A percentile compares a stretch with the other conserved stretches of the same genome.
Evolutionary conservation across 345 rosid genomes (phyloP).

Genomic region (Salix purpurea): DNA sequence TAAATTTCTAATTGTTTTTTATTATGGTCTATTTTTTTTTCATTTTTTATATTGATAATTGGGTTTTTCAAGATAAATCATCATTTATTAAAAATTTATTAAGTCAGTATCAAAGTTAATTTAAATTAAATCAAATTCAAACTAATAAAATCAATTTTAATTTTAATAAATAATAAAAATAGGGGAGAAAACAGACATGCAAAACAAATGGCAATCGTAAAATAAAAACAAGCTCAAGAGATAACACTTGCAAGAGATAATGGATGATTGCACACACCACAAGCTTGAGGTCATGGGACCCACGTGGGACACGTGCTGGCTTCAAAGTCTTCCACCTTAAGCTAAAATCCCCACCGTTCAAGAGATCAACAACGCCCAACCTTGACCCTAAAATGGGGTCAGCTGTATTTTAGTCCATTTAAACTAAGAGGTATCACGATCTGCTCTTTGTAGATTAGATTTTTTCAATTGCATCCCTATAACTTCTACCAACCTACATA

Average conservation of each 20-base stretch:
- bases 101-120: too few species aligned
- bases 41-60: too few species aligned
- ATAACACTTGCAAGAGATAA: not conserved
- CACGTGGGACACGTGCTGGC: slow-evolving; percentile 10
- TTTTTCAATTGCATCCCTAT: too few species aligned
- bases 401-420: not conserved
- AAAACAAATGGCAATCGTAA: not conserved
- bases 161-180: not conserved
- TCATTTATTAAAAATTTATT: too few species aligned
- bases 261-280: not conserved
- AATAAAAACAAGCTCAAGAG: not conserved
- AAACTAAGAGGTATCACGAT: not conserved
- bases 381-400: not conserved
- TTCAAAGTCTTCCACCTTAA: slow-evolving; percentile 10
- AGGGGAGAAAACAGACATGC: not conserved
- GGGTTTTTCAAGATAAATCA: too few species aligned
- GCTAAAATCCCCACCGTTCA: slow-evolving; percentile 10
- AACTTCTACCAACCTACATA: too few species aligned
- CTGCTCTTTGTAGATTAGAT: not conserved
- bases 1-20: too few species aligned
- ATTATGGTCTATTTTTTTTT: too few species aligned
- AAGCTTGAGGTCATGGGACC: not conserved
- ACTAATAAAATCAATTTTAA: too few species aligned
- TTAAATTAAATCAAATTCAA: too few species aligned
- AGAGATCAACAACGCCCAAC: not conserved